A percentile compares a stretch with the other conserved stretches of the same genome.
Evolutionary conservation across 176 grass and related monocot genomes (phyloP).

Genomic region (Aegilops bicornis): DNA sequence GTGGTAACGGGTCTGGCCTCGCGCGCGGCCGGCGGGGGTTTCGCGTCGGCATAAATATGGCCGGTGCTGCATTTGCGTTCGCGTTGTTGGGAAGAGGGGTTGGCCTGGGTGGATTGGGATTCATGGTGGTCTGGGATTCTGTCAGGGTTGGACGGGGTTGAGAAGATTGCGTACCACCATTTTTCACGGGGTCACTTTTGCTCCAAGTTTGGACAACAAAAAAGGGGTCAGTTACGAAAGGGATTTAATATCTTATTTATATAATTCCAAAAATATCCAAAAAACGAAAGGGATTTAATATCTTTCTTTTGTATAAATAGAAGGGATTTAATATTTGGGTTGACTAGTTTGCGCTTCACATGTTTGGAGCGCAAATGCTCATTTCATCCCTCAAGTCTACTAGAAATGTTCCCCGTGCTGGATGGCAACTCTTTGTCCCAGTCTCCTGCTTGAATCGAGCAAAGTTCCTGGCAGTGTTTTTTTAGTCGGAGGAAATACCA

Average conservation of each 20-base stretch:
- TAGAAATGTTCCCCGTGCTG: too few species aligned
- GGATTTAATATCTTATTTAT: neutral
- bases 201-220: neutral
- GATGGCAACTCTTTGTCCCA: neutral
- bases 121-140: neutral
- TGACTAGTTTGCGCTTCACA: neutral
- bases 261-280: too few species aligned
- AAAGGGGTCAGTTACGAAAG: neutral
- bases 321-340: neutral
- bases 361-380: too few species aligned
- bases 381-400: too few species aligned
- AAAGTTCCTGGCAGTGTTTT: neutral
- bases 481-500: neutral
- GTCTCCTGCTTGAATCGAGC: neutral
- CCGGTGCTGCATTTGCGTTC: neutral
- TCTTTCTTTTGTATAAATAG: neutral
- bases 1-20: neutral
- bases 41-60: neutral
- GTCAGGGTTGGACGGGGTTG: neutral
- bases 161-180: neutral
- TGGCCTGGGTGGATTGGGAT: neutral
- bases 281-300: neutral
- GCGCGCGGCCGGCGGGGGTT: neutral
- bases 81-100: neutral
- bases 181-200: neutral